Conservation (phyloP, 2,329 filamentous ascomycete genomes). For the Eutypa lata region DNA sequence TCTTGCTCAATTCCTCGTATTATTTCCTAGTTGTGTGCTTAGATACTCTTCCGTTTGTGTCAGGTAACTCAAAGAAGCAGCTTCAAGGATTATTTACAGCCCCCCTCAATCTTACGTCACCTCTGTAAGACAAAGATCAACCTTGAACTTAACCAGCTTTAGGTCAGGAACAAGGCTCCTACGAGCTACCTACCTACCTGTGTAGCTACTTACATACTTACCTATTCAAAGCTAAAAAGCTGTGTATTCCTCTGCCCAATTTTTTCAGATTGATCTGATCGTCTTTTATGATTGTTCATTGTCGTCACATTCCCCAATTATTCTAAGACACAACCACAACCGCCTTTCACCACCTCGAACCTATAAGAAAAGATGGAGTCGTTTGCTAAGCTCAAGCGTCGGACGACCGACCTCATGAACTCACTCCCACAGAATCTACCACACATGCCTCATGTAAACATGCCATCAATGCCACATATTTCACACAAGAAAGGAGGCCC, state of each 20-base stretch:
- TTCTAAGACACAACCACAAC: too few relatives aligned
- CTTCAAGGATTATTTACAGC: background rate
- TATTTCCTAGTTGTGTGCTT: too few relatives aligned
- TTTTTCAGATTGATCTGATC: too few relatives aligned
- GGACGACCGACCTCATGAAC: conserved; percentile 50
- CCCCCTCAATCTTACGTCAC: background rate
- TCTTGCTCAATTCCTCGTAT: too few relatives aligned
- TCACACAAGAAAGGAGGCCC: conserved; percentile 11
- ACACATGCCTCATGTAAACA: conserved; percentile 12
- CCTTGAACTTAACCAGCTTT: background rate
- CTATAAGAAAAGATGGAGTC: conserved; percentile 46
- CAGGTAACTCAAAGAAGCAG: too few relatives aligned
- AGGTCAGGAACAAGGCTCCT: background rate
- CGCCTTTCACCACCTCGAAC: background rate
- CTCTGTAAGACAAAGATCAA: background rate
- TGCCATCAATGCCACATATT: conserved; percentile 9
- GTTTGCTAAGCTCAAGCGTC: conserved; percentile 51
- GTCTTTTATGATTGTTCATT: too few relatives aligned
- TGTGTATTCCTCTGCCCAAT: too few relatives aligned
- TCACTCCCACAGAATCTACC: conserved; percentile 43
- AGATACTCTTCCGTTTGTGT: too few relatives aligned
- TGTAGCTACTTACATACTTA: too few relatives aligned
- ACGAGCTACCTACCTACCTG: background rate
- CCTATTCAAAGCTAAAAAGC: too few relatives aligned
- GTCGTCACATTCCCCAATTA: too few relatives aligned